Conservation (phyloP, 495 filamentous ascomycete genomes). For the Durotheca rogersii region DNA sequence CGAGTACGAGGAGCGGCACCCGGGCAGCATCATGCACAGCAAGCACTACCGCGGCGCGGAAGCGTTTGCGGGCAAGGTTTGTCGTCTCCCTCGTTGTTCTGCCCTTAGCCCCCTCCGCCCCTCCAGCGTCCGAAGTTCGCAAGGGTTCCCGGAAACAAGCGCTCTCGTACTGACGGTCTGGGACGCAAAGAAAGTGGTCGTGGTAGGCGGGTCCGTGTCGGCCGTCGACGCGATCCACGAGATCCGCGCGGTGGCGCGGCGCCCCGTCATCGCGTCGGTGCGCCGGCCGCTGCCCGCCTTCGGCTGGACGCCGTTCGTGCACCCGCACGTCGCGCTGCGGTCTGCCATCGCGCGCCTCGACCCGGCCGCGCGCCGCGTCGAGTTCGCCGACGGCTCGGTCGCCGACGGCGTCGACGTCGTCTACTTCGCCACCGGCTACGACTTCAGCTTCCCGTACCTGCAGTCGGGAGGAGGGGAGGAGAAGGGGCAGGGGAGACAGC, state of each 20-base stretch:
- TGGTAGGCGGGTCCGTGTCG: conserved; percentile 14
- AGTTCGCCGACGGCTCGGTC: conserved; percentile 49
- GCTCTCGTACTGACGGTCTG: too few species aligned
- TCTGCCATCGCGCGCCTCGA: conserved; percentile 42
- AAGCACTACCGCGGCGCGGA: not conserved
- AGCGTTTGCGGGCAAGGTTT: not conserved
- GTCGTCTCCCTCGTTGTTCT: too few species aligned
- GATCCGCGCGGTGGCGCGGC: conserved; percentile 2
- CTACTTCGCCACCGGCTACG: conserved; percentile 55
- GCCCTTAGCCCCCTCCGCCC: too few species aligned
- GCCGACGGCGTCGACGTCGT: conserved; percentile 49
- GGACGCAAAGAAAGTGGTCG: not conserved
- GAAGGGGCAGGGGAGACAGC: too few species aligned
- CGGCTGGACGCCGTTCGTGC: conserved; percentile 38
- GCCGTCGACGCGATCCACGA: conserved; percentile 7
- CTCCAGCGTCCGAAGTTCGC: too few species aligned
- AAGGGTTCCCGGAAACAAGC: too few species aligned
- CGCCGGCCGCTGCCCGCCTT: not conserved
- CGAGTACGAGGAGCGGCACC: not conserved
- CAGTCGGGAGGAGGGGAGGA: too few species aligned
- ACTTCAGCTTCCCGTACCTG: conserved; percentile 53
- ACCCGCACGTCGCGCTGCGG: conserved; percentile 37
- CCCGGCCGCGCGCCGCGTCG: not conserved
- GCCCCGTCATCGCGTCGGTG: conserved; percentile 35
- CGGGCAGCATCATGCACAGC: not conserved